A percentile compares a stretch with the other conserved stretches of the same genome.
Evolutionary conservation across 768 basidiomycete genomes (phyloP).

Genomic region (Amanita subjunquillea): DNA sequence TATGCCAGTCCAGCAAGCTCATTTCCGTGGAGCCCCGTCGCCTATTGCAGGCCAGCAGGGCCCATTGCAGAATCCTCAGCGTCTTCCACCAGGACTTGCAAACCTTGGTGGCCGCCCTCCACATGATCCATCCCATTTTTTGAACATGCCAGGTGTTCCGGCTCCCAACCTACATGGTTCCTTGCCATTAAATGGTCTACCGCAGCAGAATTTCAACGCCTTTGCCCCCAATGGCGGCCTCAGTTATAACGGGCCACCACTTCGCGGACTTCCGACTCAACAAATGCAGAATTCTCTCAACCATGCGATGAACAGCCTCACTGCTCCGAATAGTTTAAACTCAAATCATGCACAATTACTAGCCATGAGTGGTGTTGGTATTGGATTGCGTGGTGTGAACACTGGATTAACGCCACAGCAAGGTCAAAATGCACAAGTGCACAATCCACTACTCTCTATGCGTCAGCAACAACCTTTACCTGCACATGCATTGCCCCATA

Average conservation of each 20-base stretch:
- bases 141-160: slow-evolving; percentile 36
- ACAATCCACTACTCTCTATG: slow-evolving; percentile 32
- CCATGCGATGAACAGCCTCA: slow-evolving; percentile 40
- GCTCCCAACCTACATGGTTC: slow-evolving; percentile 34
- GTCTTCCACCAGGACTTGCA: slow-evolving; percentile 71
- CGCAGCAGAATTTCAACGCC: slow-evolving; percentile 40
- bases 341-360: slow-evolving; percentile 41
- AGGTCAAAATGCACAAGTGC: slow-evolving; percentile 29
- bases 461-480: slow-evolving; percentile 47
- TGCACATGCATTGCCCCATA: slow-evolving; percentile 39
- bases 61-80: slow-evolving; percentile 38
- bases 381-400: slow-evolving; percentile 35
- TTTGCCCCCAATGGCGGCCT: slow-evolving; percentile 33
- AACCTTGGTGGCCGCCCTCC: slow-evolving; percentile 77
- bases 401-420: slow-evolving; percentile 41
- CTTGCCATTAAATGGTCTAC: slow-evolving; percentile 36
- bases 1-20: slow-evolving; percentile 46
- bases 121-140: slow-evolving; percentile 63
- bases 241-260: slow-evolving; percentile 35
- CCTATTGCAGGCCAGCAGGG: slow-evolving; percentile 41
- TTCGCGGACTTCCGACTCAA: slow-evolving; percentile 42
- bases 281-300: slow-evolving; percentile 37
- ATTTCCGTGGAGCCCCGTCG: slow-evolving; percentile 63
- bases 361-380: slow-evolving; percentile 34
- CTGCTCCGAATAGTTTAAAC: slow-evolving; percentile 40